Evolutionary conservation across 2,329 filamentous ascomycete species (phyloP), one percentile per base, ranked within the genome.

Genomic region (Cladosporium sphaerospermum): DNA sequence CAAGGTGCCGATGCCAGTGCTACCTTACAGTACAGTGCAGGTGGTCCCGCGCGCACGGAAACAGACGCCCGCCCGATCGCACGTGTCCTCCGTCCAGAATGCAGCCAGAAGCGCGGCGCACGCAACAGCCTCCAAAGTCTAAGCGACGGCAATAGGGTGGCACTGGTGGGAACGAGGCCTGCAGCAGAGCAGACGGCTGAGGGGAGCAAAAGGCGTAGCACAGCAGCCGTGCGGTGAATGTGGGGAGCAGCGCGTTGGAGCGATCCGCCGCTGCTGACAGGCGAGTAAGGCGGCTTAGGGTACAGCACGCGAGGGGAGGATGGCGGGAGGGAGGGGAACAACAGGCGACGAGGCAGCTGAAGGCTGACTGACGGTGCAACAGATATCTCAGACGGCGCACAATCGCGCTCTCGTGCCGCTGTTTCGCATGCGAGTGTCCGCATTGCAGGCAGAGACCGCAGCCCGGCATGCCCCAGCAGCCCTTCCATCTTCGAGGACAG

Each of bases 71-170:
- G 41, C 40, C 23, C 23, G 23, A 28, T 28, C 40, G 48, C 48
- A 51, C 48, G 48, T 51, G 48, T 51, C 48, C 48, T 51, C 48
- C 40, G 40, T 51, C 48, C 48, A 44, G 40, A 44, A 43, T 36
- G 48, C 40, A 51, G 32, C 48, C 33, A 51, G 34, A 43, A 51
- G 47, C 47, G 47, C 32, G 18, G 39, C 39, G 48, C 48, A 50
- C 39, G 47, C 47, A 50, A 42, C 37, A 31, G 39, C 47, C 36
- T 50, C 39, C 23, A 50, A 28, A 42, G 47, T 42, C 47, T 50
- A 19, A 42, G 47, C 47, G 47, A 50, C 47, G 45, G 45, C 45
- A 31, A 47, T 28, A 28, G 7, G 23, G 5, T 39, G n/a, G 36
- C 36, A 16, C n/a, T 37, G 47, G 47, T 50, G 47, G 36, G 47